A percentile compares a stretch with the other conserved stretches of the same genome.
Evolutionary conservation across 768 basidiomycete genomes (phyloP).

Genomic region (Rhizopogon rudus): DNA sequence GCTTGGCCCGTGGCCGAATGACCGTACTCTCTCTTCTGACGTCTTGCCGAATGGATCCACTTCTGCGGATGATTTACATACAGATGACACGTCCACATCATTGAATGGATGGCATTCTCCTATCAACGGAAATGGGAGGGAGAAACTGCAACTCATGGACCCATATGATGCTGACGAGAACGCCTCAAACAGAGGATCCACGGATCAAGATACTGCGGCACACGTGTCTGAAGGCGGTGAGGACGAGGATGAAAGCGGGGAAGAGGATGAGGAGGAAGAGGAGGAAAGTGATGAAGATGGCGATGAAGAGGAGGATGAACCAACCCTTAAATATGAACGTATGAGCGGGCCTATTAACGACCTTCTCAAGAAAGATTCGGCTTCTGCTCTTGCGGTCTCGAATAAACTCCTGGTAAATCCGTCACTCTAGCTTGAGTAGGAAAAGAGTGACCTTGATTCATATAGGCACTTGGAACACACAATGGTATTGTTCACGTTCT

Average conservation of each 20-base stretch:
- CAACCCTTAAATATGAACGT: conserved; percentile 85
- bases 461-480: conserved; percentile 87
- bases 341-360: conserved; percentile 69
- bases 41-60: background rate
- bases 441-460: background rate
- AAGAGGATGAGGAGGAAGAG: conserved; percentile 23
- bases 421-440: background rate
- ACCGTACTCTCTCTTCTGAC: background rate
- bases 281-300: conserved; percentile 51
- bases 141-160: background rate
- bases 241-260: conserved; percentile 10
- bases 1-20: background rate
- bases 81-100: background rate
- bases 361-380: conserved; percentile 84
- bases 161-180: background rate
- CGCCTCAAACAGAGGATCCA: conserved; percentile 4
- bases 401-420: conserved; percentile 61
- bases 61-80: background rate
- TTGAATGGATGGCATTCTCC: background rate
- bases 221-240: conserved; percentile 1
- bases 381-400: conserved; percentile 75
- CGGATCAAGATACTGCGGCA: conserved; percentile 6
- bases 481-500: conserved; percentile 88
- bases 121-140: conserved; percentile 16
- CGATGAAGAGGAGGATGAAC: conserved; percentile 85